phyloP scores from a whole-genome alignment of 169 alveolate species.

The Plasmodium gonderi region DNA sequence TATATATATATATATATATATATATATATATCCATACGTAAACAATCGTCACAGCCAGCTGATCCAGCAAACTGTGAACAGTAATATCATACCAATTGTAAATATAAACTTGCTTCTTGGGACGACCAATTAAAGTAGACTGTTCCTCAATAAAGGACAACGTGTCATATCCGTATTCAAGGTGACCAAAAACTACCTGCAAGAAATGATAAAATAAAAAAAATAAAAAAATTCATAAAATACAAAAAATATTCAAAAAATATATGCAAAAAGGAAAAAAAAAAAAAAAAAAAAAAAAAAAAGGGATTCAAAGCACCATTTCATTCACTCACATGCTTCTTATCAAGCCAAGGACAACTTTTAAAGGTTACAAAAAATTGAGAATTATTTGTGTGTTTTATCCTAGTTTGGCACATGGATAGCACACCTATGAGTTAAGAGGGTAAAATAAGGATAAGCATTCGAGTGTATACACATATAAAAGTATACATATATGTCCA shows the following conservation, averaged over 20 bases:
- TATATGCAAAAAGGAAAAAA: no score
- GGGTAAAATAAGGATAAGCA: background rate
- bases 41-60: background rate
- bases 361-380: conserved; percentile 94
- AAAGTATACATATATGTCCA: background rate
- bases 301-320: background rate
- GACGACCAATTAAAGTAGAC: conserved; percentile 85
- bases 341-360: conserved; percentile 95
- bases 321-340: conserved; percentile 86
- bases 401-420: conserved; percentile 88
- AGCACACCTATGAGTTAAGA: conserved; percentile 78
- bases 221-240: background rate
- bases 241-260: background rate
- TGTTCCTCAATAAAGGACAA: conserved; percentile 83
- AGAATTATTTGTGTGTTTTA: conserved; percentile 90
- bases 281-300: background rate
- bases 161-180: conserved; percentile 86
- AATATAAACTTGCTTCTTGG: conserved; percentile 84
- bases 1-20: background rate
- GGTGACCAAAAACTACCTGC: conserved; percentile 89
- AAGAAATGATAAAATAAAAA: background rate
- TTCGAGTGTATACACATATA: conserved; percentile 20
- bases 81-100: conserved; percentile 81
- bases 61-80: background rate
- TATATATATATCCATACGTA: background rate